A percentile compares a stretch with the other conserved stretches of the same genome.
Conservation (phyloP, 306 rosid species). For the Spatholobus suberectus region DNA sequence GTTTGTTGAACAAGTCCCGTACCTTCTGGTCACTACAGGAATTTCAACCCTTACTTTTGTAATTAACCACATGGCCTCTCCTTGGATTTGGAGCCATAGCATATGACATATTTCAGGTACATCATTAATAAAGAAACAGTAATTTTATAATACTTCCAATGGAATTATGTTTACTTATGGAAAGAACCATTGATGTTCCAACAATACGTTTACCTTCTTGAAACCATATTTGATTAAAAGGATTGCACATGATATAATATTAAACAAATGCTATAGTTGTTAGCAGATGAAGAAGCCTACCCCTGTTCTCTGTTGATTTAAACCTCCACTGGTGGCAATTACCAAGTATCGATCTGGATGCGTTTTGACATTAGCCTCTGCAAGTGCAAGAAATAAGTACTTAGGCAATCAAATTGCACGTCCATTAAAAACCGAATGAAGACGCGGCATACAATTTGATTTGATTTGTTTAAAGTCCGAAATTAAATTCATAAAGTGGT, state of each 20-base stretch:
- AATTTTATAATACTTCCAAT: not conserved
- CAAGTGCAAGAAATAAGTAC: constrained; percentile 9
- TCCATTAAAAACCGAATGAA: not conserved
- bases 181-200: not conserved
- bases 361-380: constrained; percentile 78
- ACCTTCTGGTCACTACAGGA: not conserved
- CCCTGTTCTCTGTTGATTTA: constrained; percentile 99
- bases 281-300: constrained; percentile 45
- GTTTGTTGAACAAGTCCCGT: not conserved
- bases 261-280: not conserved
- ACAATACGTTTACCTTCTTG: not conserved
- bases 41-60: not conserved
- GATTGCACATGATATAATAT: not conserved
- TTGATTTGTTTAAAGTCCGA: not conserved
- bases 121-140: no score
- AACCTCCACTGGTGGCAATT: constrained; percentile 88
- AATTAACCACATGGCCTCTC: not conserved
- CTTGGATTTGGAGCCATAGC: not conserved
- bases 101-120: not conserved
- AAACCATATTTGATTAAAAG: not conserved
- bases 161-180: not conserved
- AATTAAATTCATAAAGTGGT: not conserved
- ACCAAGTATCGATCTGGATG: constrained; percentile 68
- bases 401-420: not conserved
- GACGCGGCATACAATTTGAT: not conserved